Conservation (phyloP, 2,329 filamentous ascomycete genomes). For the Cytospora piceae region DNA sequence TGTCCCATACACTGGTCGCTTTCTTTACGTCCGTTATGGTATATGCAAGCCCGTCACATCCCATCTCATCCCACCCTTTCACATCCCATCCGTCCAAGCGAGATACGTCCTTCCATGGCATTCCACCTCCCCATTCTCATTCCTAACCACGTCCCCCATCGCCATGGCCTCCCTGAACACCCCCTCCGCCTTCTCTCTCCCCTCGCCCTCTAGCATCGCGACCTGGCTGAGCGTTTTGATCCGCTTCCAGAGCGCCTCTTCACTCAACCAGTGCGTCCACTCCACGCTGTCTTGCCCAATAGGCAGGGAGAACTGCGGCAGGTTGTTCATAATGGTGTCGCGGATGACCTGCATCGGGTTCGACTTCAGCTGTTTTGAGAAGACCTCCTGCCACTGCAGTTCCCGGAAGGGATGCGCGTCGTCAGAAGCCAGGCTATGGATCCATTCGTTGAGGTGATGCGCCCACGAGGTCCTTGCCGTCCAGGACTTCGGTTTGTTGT, state of each 20-base stretch:
- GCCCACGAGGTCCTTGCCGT: conserved; percentile 64
- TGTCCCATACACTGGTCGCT: neutral
- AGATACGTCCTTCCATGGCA: conserved; percentile 67
- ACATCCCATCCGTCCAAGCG: conserved; percentile 61
- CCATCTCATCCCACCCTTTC: conserved; percentile 23
- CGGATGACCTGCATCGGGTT: conserved; percentile 56
- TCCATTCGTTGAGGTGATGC: conserved; percentile 61
- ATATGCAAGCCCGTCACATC: neutral
- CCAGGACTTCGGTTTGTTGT: conserved; percentile 66
- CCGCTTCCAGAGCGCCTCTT: conserved; percentile 66
- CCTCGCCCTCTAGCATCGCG: conserved; percentile 57
- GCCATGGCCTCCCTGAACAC: conserved; percentile 59
- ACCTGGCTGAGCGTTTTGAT: conserved; percentile 71
- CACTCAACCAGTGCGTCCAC: conserved; percentile 62
- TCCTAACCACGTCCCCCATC: conserved; percentile 56
- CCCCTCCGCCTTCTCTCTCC: conserved; percentile 51
- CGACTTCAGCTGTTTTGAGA: conserved; percentile 60
- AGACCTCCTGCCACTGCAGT: conserved; percentile 64
- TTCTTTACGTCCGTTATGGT: neutral
- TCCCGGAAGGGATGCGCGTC: conserved; percentile 69
- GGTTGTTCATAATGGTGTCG: conserved; percentile 44
- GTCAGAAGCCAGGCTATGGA: conserved; percentile 51
- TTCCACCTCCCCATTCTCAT: conserved; percentile 64
- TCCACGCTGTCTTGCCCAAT: conserved; percentile 59
- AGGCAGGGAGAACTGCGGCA: conserved; percentile 62